Evolutionary conservation across 352 stramenopile species (phyloP).

Genomic region (Globisporangium paddicum): DNA sequence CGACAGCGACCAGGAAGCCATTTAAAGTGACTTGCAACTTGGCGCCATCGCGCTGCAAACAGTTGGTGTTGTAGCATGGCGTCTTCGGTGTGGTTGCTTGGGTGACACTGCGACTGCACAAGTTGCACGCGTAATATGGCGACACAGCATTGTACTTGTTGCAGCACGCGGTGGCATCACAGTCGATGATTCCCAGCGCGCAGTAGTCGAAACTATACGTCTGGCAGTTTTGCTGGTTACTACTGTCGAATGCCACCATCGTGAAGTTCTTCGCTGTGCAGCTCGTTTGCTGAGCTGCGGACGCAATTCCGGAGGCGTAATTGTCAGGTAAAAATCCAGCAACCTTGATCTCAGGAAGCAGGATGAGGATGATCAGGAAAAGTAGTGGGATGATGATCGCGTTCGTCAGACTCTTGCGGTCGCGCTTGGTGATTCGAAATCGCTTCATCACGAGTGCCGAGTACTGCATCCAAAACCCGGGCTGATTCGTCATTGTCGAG

Average conservation of each 20-base stretch:
- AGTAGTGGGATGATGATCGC: slow-evolving; percentile 55
- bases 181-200: slow-evolving; percentile 31
- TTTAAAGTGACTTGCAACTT: slow-evolving; percentile 46
- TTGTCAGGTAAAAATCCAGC: slow-evolving; percentile 33
- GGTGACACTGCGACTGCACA: slow-evolving; percentile 11
- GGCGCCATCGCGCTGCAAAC: slow-evolving; percentile 22
- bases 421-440: slow-evolving; percentile 51
- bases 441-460: slow-evolving; percentile 48
- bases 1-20: slow-evolving; percentile 28
- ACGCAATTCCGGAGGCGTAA: slow-evolving; percentile 22
- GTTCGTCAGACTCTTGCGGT: slow-evolving; percentile 61
- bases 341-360: slow-evolving; percentile 48
- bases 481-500: slow-evolving; percentile 15
- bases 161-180: slow-evolving; percentile 31
- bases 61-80: slow-evolving; percentile 25
- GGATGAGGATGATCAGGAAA: slow-evolving; percentile 45
- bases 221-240: slow-evolving; percentile 5
- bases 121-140: slow-evolving; percentile 38
- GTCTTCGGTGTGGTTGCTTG: slow-evolving; percentile 5
- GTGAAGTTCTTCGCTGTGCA: slow-evolving; percentile 21
- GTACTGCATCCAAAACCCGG: slow-evolving; percentile 42
- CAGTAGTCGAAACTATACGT: slow-evolving; percentile 32
- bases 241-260: slow-evolving; percentile 16
- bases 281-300: slow-evolving; percentile 16
- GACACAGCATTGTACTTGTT: slow-evolving; percentile 24